Conservation (phyloP, 116 monocot genomes). For the Thalassia testudinum region DNA sequence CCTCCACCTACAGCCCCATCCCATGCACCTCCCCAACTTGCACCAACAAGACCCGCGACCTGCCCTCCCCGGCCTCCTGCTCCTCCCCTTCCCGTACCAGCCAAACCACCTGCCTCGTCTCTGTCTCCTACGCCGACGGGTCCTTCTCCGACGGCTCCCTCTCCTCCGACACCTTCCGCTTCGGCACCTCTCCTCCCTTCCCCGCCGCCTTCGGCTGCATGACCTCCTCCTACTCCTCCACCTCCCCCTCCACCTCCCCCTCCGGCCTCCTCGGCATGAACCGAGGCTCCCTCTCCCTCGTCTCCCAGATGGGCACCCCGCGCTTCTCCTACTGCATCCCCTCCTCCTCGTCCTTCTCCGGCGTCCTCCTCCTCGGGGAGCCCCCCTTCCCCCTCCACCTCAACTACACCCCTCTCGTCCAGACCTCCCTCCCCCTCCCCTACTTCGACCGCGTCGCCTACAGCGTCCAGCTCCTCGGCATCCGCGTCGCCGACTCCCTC, state of each 20-base stretch:
- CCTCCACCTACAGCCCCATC: slow-evolving; percentile 34
- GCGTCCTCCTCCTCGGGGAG: slow-evolving; percentile 73
- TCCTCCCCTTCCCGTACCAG: slow-evolving; percentile 1
- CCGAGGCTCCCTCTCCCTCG: slow-evolving; percentile 61
- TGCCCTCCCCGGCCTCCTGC: slow-evolving; percentile 19
- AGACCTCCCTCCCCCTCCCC: slow-evolving; percentile 61
- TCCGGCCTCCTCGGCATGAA: slow-evolving; percentile 88
- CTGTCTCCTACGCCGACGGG: slow-evolving; percentile 71
- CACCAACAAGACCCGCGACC: slow-evolving; percentile 17
- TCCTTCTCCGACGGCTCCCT: slow-evolving; percentile 69
- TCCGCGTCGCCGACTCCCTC: slow-evolving; percentile 32
- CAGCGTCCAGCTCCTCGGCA: slow-evolving; percentile 71
- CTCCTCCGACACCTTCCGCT: slow-evolving; percentile 40
- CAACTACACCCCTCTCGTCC: slow-evolving; percentile 80
- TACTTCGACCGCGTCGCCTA: slow-evolving; percentile 96
- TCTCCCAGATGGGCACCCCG: slow-evolving; percentile 44
- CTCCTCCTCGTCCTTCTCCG: slow-evolving; percentile 16
- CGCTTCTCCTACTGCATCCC: slow-evolving; percentile 85
- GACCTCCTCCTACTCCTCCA: slow-evolving; percentile 22
- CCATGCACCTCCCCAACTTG: slow-evolving; percentile 47
- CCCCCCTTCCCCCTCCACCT: slow-evolving; percentile 19
- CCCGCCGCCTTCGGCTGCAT: slow-evolving; percentile 63
- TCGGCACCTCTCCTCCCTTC: slow-evolving; percentile 21
- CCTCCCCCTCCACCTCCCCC: slow-evolving; percentile 10
- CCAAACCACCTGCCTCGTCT: slow-evolving; percentile 83